Base-by-base conservation (phyloP, 2,329 filamentous ascomycete species). In the Pestalotiopsis sp. region DNA sequence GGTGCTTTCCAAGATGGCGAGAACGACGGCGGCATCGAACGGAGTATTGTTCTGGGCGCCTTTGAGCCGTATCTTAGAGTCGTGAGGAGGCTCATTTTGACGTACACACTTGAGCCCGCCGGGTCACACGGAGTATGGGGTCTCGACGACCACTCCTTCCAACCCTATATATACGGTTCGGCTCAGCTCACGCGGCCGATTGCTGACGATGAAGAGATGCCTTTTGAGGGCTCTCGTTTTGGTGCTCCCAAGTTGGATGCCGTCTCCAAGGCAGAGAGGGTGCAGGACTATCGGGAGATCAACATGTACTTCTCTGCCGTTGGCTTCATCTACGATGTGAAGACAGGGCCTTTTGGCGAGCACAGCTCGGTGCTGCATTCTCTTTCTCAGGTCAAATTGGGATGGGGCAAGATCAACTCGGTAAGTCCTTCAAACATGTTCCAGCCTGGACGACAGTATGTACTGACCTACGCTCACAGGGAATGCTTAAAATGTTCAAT, bases 401-500 rank as follows among this genome's bases (percentile, higher is more conserved):
- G 96, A n/a, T 99, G 96, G 96, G 96, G 93, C 45, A 99, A 99
- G 84, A 97, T 99, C 76, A 98, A 99, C 81, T 95, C 95, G 84
- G 88, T 88, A 7, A 27, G 13, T 59, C 4, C 6, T 59, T 11
- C 25, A 2, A 1, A 41, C 13, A 14, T 62, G 41, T 1, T 20
- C 17, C 2, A 20, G 23, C 23, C 61, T 68, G 13, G 64, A 66
- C 65, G n/a, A 14, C 13, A 12, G 13, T 12, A 39, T 59, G 27
- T 27, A 6, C 41, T 70, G 56, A 67, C 9, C 20, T 3, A 13
- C 52, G 25, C 14, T 13, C 12, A 68, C 69, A 92, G 91, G 96
- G 96, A 65, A 98, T 99, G 96, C 90, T 99, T 76, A 99, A 98
- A 82, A 99, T 99, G 96, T 99, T 95, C 83, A 94, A 97, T 73